Percentiles rank a stretch among this genome's conserved stretches.
Conservation (phyloP, 495 filamentous ascomycete genomes). For the Xylaria acuta region DNA sequence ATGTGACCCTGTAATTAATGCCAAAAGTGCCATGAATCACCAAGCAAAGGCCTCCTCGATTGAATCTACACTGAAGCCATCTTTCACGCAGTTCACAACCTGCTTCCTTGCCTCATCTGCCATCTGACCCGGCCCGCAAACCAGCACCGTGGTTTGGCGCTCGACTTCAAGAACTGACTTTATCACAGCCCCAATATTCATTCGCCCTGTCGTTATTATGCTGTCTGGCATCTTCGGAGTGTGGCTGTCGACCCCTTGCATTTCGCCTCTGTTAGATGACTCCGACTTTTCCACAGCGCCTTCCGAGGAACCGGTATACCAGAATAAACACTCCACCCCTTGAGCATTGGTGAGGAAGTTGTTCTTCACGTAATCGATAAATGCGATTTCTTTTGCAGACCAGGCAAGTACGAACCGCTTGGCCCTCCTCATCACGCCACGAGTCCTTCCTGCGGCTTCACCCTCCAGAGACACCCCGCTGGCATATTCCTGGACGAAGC, state of each 20-base stretch:
- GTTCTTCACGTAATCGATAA: conserved; percentile 15
- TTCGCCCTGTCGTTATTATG: background rate
- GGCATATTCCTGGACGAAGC: conserved; percentile 15
- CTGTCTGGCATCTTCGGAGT: background rate
- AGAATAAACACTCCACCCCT: conserved; percentile 8
- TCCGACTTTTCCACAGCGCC: background rate
- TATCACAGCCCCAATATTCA: conserved; percentile 2
- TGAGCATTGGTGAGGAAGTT: conserved; percentile 9
- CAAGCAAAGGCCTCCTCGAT: conserved; percentile 21
- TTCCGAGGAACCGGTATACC: conserved; percentile 2
- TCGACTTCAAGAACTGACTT: background rate
- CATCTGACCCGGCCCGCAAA: conserved; percentile 18
- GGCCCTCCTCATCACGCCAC: background rate
- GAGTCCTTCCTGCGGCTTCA: background rate
- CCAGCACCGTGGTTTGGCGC: conserved; percentile 15
- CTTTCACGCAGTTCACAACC: conserved; percentile 18
- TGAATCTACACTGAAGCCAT: conserved; percentile 13
- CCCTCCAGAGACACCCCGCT: background rate
- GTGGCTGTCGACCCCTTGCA: background rate
- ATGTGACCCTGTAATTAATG: background rate
- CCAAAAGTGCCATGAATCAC: background rate
- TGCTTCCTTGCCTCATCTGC: conserved; percentile 19
- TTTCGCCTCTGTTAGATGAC: background rate
- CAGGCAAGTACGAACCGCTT: conserved; percentile 19
- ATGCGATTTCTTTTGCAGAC: conserved; percentile 15